phyloP scores from a whole-genome alignment of 1,284 basidiomycete species.

The Stygiomarasmius scandens region DNA sequence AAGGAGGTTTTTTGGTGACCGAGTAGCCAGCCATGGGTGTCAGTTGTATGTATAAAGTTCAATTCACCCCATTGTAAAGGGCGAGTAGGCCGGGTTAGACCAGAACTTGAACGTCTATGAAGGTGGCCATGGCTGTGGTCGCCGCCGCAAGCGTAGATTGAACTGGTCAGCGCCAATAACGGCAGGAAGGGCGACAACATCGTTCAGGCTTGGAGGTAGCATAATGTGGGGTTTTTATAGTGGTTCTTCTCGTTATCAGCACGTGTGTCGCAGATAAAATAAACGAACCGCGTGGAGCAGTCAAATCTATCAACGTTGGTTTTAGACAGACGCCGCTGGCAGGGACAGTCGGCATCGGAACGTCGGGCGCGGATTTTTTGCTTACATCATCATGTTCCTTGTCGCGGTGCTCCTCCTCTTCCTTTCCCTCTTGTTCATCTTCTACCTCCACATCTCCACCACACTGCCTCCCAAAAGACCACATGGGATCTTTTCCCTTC shows the following conservation, averaged over 20 bases:
- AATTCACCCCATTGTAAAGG: slow-evolving; percentile 78
- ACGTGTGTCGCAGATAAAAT: too few species aligned
- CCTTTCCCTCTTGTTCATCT: background rate
- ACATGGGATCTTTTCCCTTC: slow-evolving; percentile 33
- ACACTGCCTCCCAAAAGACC: background rate
- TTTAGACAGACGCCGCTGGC: too few species aligned
- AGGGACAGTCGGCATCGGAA: too few species aligned
- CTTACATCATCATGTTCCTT: background rate
- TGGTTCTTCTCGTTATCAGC: too few species aligned
- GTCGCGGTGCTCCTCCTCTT: background rate
- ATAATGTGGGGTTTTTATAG: too few species aligned
- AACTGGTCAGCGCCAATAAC: too few species aligned
- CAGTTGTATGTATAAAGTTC: slow-evolving; percentile 82
- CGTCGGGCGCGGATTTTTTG: too few species aligned
- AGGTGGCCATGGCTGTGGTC: slow-evolving; percentile 29
- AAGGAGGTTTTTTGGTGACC: slow-evolving; percentile 71
- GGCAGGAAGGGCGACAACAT: too few species aligned
- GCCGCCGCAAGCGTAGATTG: slow-evolving; percentile 29
- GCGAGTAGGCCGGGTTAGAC: slow-evolving; percentile 56
- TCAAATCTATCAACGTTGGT: too few species aligned
- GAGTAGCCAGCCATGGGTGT: slow-evolving; percentile 77
- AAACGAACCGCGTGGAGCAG: too few species aligned
- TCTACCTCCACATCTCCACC: background rate
- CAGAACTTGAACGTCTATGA: slow-evolving; percentile 46
- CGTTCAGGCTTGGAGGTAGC: too few species aligned